A percentile compares a stretch with the other conserved stretches of the same genome.
Evolutionary conservation across 1,284 basidiomycete genomes (phyloP).

Genomic region (Nidula niveotomentosa): DNA sequence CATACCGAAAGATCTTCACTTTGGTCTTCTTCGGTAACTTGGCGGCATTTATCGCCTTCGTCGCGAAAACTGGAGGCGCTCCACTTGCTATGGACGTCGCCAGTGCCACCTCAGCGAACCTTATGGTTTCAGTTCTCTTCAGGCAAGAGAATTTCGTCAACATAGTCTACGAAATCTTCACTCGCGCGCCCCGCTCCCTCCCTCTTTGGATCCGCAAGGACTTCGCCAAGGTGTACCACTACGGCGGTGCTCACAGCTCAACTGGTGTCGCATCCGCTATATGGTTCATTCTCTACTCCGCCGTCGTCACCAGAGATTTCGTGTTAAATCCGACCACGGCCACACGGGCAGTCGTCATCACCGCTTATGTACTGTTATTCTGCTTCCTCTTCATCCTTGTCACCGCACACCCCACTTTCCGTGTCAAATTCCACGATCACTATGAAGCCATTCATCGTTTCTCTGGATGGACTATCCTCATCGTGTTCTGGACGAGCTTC

Average conservation of each 20-base stretch:
- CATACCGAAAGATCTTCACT: constrained; percentile 24
- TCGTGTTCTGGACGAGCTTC: constrained; percentile 27
- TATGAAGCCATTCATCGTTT: constrained; percentile 31
- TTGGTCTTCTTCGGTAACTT: constrained; percentile 27
- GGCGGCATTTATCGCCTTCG: constrained; percentile 23
- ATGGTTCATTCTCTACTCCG: constrained; percentile 30
- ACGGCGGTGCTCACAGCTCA: constrained; percentile 32
- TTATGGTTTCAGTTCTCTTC: constrained; percentile 32
- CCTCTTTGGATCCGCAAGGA: constrained; percentile 26
- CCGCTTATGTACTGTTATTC: constrained; percentile 21
- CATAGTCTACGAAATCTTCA: constrained; percentile 27
- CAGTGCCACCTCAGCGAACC: constrained; percentile 31
- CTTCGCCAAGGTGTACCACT: constrained; percentile 33
- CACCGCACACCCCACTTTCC: constrained; percentile 27
- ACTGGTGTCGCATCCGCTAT: constrained; percentile 28
- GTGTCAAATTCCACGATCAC: constrained; percentile 28
- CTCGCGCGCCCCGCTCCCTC: constrained; percentile 25
- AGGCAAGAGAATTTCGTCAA: constrained; percentile 37
- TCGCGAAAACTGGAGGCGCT: constrained; percentile 21
- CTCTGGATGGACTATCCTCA: constrained; percentile 29
- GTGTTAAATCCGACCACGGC: constrained; percentile 14
- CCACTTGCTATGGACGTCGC: constrained; percentile 24
- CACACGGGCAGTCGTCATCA: constrained; percentile 17
- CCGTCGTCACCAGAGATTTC: constrained; percentile 25
- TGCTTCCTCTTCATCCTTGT: constrained; percentile 28